Evolutionary conservation across 2,329 filamentous ascomycete species (phyloP).

Genomic region (Alternaria brassicae): DNA sequence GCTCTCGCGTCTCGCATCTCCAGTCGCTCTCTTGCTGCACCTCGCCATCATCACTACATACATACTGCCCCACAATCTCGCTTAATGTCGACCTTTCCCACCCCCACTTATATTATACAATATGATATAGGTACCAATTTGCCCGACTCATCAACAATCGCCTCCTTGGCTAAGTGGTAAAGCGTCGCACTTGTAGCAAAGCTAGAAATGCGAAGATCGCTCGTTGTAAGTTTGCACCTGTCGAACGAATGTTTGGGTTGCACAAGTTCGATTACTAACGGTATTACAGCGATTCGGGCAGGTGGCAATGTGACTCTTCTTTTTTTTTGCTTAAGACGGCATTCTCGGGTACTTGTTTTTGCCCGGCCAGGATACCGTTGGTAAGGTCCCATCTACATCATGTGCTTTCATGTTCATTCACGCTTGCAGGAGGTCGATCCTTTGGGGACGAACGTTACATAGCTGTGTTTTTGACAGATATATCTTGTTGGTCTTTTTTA

Average conservation of each 20-base stretch:
- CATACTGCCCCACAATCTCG: not conserved
- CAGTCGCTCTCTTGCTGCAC: not conserved
- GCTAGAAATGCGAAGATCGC: constrained; percentile 12
- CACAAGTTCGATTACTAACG: not conserved
- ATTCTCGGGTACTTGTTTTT: too few species aligned
- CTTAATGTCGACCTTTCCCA: not conserved
- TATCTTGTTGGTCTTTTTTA: too few species aligned
- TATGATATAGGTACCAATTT: too few species aligned
- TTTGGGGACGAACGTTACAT: not conserved
- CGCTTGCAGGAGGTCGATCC: not conserved
- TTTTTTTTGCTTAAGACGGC: not conserved
- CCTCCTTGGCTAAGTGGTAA: constrained; percentile 14
- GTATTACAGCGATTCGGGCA: not conserved
- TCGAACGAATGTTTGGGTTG: not conserved
- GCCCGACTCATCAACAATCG: not conserved
- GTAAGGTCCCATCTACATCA: too few species aligned
- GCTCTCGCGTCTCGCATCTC: not conserved
- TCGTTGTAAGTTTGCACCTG: not conserved
- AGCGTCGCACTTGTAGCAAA: constrained; percentile 13
- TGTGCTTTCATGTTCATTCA: too few species aligned
- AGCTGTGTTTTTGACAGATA: too few species aligned
- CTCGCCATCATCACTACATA: not conserved
- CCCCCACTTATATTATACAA: not conserved
- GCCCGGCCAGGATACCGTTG: too few species aligned
- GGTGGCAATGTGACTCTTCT: not conserved